phyloP scores from a whole-genome alignment of 1,284 basidiomycete species.

The Schizopora paradoxa region DNA sequence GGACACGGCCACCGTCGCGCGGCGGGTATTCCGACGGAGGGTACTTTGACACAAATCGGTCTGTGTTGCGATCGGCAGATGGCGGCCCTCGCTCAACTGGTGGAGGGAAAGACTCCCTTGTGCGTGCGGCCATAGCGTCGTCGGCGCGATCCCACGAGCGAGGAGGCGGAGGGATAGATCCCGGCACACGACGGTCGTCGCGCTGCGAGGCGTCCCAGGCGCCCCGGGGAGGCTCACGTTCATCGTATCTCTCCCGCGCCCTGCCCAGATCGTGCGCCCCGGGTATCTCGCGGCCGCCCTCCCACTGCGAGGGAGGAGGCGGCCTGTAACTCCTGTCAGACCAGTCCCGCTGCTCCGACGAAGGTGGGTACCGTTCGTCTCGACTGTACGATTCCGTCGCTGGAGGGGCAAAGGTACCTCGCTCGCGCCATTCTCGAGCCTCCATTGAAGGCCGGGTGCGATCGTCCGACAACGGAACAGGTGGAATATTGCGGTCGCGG shows the following conservation, averaged over 20 bases:
- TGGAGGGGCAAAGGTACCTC: constrained; percentile 5
- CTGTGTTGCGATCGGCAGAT: constrained; percentile 5
- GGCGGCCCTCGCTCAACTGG: constrained; percentile 12
- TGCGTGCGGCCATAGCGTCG: not conserved
- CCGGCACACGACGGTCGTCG: not conserved
- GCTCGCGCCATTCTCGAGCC: constrained; percentile 15
- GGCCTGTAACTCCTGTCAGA: constrained; percentile 4
- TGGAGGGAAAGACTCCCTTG: too few species aligned
- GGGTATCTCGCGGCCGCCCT: too few species aligned
- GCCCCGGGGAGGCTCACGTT: not conserved
- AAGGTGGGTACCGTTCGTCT: constrained; percentile 3
- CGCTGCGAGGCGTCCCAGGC: not conserved
- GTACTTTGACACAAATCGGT: too few species aligned
- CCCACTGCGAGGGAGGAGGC: too few species aligned
- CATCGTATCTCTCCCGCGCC: constrained; percentile 7
- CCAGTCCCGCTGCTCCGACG: constrained; percentile 10
- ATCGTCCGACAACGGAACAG: constrained; percentile 8
- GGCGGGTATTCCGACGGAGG: constrained; percentile 4
- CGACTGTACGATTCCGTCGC: not conserved
- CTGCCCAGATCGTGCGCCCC: too few species aligned
- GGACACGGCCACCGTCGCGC: constrained; percentile 9
- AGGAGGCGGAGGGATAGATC: constrained; percentile 1
- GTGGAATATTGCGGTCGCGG: too few species aligned
- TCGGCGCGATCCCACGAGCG: constrained; percentile 16
- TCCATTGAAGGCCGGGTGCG: constrained; percentile 8